phyloP scores from a whole-genome alignment of 768 basidiomycete genomes.

The Filobasidium floriforme region DNA sequence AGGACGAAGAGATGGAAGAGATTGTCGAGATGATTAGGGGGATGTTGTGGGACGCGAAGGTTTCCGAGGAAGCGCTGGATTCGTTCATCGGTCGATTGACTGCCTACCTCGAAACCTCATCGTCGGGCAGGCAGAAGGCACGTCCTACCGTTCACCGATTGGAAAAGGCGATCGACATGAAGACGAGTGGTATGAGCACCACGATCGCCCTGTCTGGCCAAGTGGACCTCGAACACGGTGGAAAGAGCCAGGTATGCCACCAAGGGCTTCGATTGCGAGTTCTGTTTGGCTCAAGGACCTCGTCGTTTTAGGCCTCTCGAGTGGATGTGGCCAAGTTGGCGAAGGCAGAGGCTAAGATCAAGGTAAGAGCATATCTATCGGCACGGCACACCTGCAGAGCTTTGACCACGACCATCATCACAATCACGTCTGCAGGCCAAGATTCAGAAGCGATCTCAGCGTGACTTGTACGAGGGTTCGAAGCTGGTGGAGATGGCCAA shows the following conservation, averaged over 20 bases:
- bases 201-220: slow-evolving; percentile 44
- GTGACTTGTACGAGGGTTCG: slow-evolving; percentile 90
- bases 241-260: slow-evolving; percentile 38
- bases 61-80: slow-evolving; percentile 33
- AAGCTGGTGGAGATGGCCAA: slow-evolving; percentile 86
- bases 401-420: background rate
- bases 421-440: slow-evolving; percentile 56
- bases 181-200: slow-evolving; percentile 36
- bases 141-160: slow-evolving; percentile 32
- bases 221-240: slow-evolving; percentile 45
- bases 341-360: slow-evolving; percentile 98
- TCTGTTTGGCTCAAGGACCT: no score
- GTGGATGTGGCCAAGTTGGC: slow-evolving; percentile 46
- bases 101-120: slow-evolving; percentile 39
- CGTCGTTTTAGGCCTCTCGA: slow-evolving; percentile 44
- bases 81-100: slow-evolving; percentile 42
- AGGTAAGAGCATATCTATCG: slow-evolving; percentile 48
- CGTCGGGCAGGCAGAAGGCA: slow-evolving; percentile 33
- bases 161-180: slow-evolving; percentile 45
- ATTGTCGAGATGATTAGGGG: slow-evolving; percentile 44
- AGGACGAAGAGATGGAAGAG: slow-evolving; percentile 46
- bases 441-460: slow-evolving; percentile 86
- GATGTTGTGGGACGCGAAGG: slow-evolving; percentile 39
- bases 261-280: background rate
- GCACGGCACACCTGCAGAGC: background rate